Conservation (phyloP, 768 basidiomycete genomes). For the Clavulina sp. region DNA sequence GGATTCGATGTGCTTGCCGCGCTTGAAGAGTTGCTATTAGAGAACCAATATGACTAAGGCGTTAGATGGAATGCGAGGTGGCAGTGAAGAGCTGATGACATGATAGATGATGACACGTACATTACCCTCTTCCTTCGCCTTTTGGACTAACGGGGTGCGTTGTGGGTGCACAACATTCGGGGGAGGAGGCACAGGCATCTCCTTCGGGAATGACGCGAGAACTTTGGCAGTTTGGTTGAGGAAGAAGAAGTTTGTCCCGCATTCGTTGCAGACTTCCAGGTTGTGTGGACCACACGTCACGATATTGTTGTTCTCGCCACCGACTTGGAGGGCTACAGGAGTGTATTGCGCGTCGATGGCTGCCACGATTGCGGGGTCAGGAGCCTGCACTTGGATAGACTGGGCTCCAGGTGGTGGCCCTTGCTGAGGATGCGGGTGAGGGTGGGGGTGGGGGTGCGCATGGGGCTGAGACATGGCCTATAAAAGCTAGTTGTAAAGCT, state of each 20-base stretch:
- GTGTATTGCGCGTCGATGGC: slow-evolving; percentile 57
- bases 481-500: too few relatives aligned
- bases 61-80: not conserved
- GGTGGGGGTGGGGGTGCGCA: slow-evolving; percentile 25
- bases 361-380: slow-evolving; percentile 58
- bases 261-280: slow-evolving; percentile 55
- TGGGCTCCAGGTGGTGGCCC: slow-evolving; percentile 10
- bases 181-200: slow-evolving; percentile 63
- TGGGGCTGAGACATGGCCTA: too few relatives aligned
- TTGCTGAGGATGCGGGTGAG: slow-evolving; percentile 22
- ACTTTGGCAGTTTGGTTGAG: slow-evolving; percentile 64
- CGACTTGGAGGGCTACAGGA: slow-evolving; percentile 38
- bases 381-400: slow-evolving; percentile 20
- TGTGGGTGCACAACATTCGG: slow-evolving; percentile 58
- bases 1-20: slow-evolving; percentile 47
- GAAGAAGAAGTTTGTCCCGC: slow-evolving; percentile 51
- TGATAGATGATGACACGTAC: slow-evolving; percentile 27
- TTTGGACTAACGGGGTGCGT: slow-evolving; percentile 52
- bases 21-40: slow-evolving; percentile 64
- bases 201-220: slow-evolving; percentile 44
- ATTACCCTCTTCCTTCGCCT: slow-evolving; percentile 89
- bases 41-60: slow-evolving; percentile 1
- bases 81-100: not conserved
- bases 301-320: slow-evolving; percentile 20
- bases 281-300: slow-evolving; percentile 52